Evolutionary conservation across 1,284 basidiomycete species (phyloP).

Genomic region (Boletus sp.): DNA sequence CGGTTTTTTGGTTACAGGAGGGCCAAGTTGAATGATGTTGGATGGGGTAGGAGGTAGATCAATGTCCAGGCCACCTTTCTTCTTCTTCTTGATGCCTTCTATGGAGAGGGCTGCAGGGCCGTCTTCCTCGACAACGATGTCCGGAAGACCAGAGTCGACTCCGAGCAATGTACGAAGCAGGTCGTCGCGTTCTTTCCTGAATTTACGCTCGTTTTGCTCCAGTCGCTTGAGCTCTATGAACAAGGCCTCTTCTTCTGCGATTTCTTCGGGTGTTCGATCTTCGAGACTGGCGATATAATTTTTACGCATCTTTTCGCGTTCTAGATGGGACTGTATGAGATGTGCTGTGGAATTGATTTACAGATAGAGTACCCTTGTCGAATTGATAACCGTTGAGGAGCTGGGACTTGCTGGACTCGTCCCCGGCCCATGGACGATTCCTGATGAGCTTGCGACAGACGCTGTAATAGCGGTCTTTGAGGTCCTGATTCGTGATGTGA

Average conservation of each 20-base stretch:
- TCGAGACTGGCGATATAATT: constrained; percentile 85
- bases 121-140: constrained; percentile 64
- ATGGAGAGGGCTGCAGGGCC: constrained; percentile 41
- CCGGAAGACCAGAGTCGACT: constrained; percentile 79
- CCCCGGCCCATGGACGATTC: constrained; percentile 77
- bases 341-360: neutral
- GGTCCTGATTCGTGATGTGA: constrained; percentile 54
- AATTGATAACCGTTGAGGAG: constrained; percentile 73
- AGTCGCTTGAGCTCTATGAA: constrained; percentile 93
- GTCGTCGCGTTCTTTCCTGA: constrained; percentile 88
- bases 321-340: constrained; percentile 37
- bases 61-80: constrained; percentile 42
- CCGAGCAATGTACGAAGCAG: constrained; percentile 82
- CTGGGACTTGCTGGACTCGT: constrained; percentile 66
- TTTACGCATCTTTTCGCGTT: constrained; percentile 87
- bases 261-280: constrained; percentile 81
- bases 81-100: constrained; percentile 48
- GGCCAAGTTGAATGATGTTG: constrained; percentile 39
- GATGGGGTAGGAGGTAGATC: constrained; percentile 58
- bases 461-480: constrained; percentile 94
- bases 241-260: constrained; percentile 93
- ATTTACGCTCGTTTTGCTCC: constrained; percentile 88
- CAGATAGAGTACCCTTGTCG: constrained; percentile 64
- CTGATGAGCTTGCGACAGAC: constrained; percentile 88
- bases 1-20: constrained; percentile 43